These are phyloP conservation scores for Fragaria iinumae DNA, from an alignment of 306 rosid species.

Conservation along the genomic window DNA sequence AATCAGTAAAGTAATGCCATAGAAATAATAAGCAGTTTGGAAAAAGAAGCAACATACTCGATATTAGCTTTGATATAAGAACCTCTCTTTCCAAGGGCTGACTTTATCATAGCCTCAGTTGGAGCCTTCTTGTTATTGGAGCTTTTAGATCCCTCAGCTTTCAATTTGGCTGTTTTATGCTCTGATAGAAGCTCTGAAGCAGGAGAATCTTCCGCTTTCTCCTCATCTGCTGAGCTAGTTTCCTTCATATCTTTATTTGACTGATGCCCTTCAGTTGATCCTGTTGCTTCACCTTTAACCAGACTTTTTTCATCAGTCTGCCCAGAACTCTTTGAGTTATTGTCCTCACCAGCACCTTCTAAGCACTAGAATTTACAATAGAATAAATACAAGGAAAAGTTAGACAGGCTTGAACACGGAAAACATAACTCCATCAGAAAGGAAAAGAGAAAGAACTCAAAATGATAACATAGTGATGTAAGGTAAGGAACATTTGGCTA, in stretches of 20 bases:
- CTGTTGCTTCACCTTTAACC: conserved; percentile 41
- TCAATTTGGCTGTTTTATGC: conserved; percentile 41
- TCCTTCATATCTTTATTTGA: conserved; percentile 47
- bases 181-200: conserved; percentile 63
- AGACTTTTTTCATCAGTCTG: conserved; percentile 46
- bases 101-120: conserved; percentile 57
- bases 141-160: conserved; percentile 42
- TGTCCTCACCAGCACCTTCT: conserved; percentile 56
- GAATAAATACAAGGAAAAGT: conserved; percentile 22
- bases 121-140: conserved; percentile 47
- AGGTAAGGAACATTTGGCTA: not conserved
- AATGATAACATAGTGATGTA: not conserved
- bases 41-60: conserved; percentile 58
- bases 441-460: not conserved
- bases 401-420: not conserved
- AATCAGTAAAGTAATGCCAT: conserved; percentile 1
- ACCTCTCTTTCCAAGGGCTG: conserved; percentile 68
- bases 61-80: conserved; percentile 75
- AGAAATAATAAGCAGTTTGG: conserved; percentile 11
- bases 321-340: conserved; percentile 49
- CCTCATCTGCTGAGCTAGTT: conserved; percentile 48
- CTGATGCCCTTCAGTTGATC: conserved; percentile 40
- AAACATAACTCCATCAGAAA: not conserved
- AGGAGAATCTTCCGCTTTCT: conserved; percentile 75
- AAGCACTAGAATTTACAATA: conserved; percentile 51